Conservation (phyloP, 2,329 filamentous ascomycete species). For the Botrytis tulipae region DNA sequence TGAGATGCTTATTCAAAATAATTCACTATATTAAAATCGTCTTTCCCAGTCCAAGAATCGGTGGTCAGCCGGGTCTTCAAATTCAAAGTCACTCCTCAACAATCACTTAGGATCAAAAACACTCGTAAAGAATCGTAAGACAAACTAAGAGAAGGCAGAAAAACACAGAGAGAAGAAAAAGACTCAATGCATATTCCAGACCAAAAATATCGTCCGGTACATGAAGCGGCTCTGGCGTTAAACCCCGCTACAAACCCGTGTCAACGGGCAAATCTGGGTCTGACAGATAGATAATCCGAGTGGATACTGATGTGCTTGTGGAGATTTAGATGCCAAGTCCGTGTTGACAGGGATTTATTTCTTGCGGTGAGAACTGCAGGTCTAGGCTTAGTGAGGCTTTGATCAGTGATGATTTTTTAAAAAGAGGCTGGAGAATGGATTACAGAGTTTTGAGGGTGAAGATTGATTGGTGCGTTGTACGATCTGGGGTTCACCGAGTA, state of each 20-base stretch:
- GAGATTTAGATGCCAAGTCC: neutral
- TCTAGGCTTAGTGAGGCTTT: conserved; percentile 12
- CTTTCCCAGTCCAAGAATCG: neutral
- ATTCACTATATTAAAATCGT: neutral
- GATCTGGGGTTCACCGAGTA: conserved; percentile 19
- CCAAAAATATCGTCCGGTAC: conserved; percentile 1
- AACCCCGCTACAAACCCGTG: conserved; percentile 12
- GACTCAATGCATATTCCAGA: conserved; percentile 7
- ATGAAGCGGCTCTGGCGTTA: neutral
- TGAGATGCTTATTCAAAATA: neutral
- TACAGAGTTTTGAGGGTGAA: neutral
- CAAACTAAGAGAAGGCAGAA: neutral
- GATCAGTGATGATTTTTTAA: neutral
- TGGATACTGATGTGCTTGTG: neutral
- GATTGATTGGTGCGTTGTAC: conserved; percentile 12
- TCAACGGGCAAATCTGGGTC: neutral
- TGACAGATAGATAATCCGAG: conserved; percentile 9
- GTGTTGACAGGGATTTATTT: neutral
- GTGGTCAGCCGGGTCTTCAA: neutral
- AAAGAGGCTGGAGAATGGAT: conserved; percentile 16
- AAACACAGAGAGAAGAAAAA: neutral
- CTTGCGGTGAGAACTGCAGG: conserved; percentile 20
- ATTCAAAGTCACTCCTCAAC: neutral
- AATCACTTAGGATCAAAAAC: neutral
- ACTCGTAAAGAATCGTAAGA: neutral